phyloP scores from a whole-genome alignment of 2,329 filamentous ascomycete genomes.

The Bipolaris oryzae region DNA sequence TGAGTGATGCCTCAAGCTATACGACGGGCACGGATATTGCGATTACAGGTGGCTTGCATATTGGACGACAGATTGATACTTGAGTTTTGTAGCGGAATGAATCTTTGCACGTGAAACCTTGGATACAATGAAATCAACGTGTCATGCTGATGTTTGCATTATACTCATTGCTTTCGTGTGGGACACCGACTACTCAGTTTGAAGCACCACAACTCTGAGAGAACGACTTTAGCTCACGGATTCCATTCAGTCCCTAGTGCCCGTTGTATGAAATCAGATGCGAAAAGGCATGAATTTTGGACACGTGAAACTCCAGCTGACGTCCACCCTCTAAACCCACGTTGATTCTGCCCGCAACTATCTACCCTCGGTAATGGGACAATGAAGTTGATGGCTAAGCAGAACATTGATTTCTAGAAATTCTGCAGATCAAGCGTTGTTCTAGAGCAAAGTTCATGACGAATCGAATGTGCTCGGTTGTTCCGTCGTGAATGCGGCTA shows the following conservation, averaged over 20 bases:
- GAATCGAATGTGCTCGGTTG: background rate
- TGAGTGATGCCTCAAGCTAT: slow-evolving; percentile 52
- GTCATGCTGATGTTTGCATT: background rate
- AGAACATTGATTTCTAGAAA: background rate
- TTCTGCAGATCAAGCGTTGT: background rate
- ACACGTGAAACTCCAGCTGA: background rate
- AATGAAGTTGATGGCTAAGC: background rate
- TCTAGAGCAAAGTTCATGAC: background rate
- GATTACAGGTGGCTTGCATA: slow-evolving; percentile 50
- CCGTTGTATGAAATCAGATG: background rate
- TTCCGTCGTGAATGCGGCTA: background rate
- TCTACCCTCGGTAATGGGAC: background rate
- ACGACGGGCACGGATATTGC: slow-evolving; percentile 55
- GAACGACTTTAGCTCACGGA: background rate
- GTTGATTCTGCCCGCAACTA: background rate
- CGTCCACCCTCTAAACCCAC: background rate
- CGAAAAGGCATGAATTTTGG: background rate
- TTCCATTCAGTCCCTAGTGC: background rate
- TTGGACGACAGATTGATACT: background rate
- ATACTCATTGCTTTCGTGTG: background rate
- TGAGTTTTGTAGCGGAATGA: background rate
- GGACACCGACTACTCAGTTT: background rate
- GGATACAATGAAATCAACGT: background rate
- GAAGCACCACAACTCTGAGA: background rate
- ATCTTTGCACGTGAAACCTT: background rate